Evolutionary conservation across 2,329 filamentous ascomycete genomes (phyloP), one percentile per base, ranked within the genome.

Genomic region (Phialophora expanda): DNA sequence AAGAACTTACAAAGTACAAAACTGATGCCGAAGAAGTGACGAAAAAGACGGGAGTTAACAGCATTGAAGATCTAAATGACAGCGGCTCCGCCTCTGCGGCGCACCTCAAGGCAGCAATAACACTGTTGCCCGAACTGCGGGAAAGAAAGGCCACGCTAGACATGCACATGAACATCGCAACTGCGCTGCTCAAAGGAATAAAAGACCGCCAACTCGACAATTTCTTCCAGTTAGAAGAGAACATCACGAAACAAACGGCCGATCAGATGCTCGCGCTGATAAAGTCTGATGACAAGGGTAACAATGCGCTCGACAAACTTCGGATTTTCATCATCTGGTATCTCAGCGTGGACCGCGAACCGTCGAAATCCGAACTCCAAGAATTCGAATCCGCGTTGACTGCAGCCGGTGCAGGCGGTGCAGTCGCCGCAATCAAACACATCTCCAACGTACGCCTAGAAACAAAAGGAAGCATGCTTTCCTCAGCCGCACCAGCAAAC

Each of bases 151-250:
- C 89, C n/a, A 86, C 90, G 22, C 85, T 99, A 4, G 95, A 97
- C 76, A 98, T 97, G 91, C 95, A 99, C 77, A 99, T 99, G 95
- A 97, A 96, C 76, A 97, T 98, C 66, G 84, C 96, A 3, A 94
- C 93, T 1, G 91, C 92, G 0, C 76, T 90, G 9, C 78, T 90
- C 64, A 87, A 89, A 73, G 93, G 93, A 1, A 97, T 98, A 78
- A 97, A 98, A 76, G 92, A 96, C 72, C 89, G 95, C 17, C 93
- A 98, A 77, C 83, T 99, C 5, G 95, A 99, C 76, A 95, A 95
- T 76, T 99, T 91, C 79, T 99, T 96, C 81, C 92, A 98, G 76
- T 82, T 97, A 5, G 96, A 99, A 76, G 94, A 98, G 77, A 92
- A 89, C 71, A 90, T 97, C 68, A 90, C 89, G 76, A 97, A 96